Percentiles rank a stretch among this genome's conserved stretches.
phyloP scores from a whole-genome alignment of 139 green algal species.

The Chara braunii region DNA sequence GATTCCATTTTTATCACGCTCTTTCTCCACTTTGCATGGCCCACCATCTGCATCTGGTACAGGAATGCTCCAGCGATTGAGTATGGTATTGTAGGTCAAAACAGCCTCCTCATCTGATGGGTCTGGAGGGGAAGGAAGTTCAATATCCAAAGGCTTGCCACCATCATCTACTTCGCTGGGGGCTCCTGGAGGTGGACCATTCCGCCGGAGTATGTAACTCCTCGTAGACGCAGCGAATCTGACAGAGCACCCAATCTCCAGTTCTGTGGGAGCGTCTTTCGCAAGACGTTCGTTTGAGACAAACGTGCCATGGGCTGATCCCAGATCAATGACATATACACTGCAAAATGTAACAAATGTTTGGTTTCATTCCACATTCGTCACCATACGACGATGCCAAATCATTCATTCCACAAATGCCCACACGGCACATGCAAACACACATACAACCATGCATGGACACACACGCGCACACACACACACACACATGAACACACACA shows the following conservation, averaged over 20 bases:
- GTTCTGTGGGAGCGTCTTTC: conserved; percentile 27
- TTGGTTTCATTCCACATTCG: too few species aligned
- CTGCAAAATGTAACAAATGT: conserved; percentile 18
- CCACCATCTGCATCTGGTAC: not conserved
- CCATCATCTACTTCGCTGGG: not conserved
- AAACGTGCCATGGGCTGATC: conserved; percentile 38
- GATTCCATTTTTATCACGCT: not conserved
- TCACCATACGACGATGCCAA: not conserved
- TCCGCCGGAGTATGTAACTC: conserved; percentile 28
- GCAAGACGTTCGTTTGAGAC: conserved; percentile 33
- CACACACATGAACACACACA: not conserved
- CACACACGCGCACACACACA: too few species aligned
- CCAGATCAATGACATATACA: conserved; percentile 36
- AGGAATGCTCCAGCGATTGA: conserved; percentile 27
- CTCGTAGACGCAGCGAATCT: conserved; percentile 34
- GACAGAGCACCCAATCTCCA: conserved; percentile 27
- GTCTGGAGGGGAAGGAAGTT: conserved; percentile 23
- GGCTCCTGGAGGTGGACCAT: not conserved
- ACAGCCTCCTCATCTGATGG: conserved; percentile 17
- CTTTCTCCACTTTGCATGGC: not conserved
- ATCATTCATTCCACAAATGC: conserved; percentile 1
- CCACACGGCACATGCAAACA: too few species aligned
- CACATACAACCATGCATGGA: too few species aligned
- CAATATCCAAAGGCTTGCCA: not conserved
- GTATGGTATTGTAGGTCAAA: conserved; percentile 31